Conservation (phyloP, 768 basidiomycete genomes). For the Coprinellus micaceus region DNA sequence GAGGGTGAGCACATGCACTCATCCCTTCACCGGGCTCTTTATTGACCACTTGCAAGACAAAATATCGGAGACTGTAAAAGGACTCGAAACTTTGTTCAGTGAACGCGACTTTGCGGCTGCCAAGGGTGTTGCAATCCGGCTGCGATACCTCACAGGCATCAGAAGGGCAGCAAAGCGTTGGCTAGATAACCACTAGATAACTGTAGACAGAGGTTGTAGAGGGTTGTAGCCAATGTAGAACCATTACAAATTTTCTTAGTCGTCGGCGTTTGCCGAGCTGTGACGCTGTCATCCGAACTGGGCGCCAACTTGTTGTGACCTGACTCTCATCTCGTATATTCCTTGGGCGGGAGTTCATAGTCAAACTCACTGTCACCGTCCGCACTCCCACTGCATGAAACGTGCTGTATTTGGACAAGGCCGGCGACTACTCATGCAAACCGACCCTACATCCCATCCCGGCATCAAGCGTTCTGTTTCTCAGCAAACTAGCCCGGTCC, state of each 20-base stretch:
- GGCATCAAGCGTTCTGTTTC: slow-evolving; percentile 46
- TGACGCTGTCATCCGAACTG: neutral
- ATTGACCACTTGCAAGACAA: slow-evolving; percentile 38
- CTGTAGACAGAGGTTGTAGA: neutral
- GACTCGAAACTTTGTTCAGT: slow-evolving; percentile 49
- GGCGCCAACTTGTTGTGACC: too few species aligned
- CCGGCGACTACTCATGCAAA: slow-evolving; percentile 60
- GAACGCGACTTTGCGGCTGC: slow-evolving; percentile 52
- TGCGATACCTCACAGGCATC: slow-evolving; percentile 72
- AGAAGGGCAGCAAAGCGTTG: slow-evolving; percentile 45
- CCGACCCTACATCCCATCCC: slow-evolving; percentile 32
- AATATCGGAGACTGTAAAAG: slow-evolving; percentile 41
- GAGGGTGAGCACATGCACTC: slow-evolving; percentile 36
- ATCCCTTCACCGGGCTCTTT: slow-evolving; percentile 1
- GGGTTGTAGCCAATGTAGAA: neutral
- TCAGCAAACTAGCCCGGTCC: slow-evolving; percentile 32
- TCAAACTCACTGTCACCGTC: neutral
- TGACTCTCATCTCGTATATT: too few species aligned
- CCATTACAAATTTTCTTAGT: too few species aligned
- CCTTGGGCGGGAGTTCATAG: too few species aligned
- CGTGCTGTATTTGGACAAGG: slow-evolving; percentile 42
- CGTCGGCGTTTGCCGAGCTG: neutral
- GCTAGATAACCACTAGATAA: slow-evolving; percentile 28
- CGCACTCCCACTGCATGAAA: slow-evolving; percentile 43
- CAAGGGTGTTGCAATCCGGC: slow-evolving; percentile 57